A percentile compares a stretch with the other conserved stretches of the same genome.
phyloP scores from a whole-genome alignment of 2,329 filamentous ascomycete genomes.

The Penicillium sp. region DNA sequence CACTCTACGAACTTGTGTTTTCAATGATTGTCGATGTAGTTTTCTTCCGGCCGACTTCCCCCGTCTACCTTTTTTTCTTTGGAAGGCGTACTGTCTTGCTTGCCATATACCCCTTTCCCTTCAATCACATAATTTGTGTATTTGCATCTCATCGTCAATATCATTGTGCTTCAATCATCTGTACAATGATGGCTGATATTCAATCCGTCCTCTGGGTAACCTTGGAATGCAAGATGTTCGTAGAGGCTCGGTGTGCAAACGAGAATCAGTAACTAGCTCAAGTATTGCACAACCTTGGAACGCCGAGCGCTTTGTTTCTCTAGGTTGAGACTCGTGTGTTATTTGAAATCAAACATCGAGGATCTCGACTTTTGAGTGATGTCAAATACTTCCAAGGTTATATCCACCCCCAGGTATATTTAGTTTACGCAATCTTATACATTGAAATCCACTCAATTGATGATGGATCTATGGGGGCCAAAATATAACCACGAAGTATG shows the following conservation, averaged over 20 bases:
- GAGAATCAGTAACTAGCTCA: no score
- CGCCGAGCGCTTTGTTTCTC: no score
- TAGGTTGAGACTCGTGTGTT: no score
- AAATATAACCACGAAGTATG: no score
- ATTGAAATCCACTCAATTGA: no score
- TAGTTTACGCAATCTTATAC: no score
- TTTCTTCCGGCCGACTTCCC: slow-evolving; percentile 14
- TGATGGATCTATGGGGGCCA: no score
- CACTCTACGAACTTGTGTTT: not conserved
- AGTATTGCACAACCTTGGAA: no score
- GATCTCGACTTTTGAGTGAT: not conserved
- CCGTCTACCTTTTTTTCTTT: slow-evolving; percentile 9
- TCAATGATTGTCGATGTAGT: slow-evolving; percentile 8
- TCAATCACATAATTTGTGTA: slow-evolving; percentile 19
- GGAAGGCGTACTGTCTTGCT: slow-evolving; percentile 13
- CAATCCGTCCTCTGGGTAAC: no score
- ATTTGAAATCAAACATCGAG: not conserved
- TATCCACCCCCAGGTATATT: not conserved
- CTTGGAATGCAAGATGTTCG: no score
- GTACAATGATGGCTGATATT: not conserved
- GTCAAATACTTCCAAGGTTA: not conserved
- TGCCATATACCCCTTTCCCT: slow-evolving; percentile 29
- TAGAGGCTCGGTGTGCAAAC: no score
- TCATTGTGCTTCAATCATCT: not conserved
- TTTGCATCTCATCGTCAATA: slow-evolving; percentile 8